Base-by-base conservation (phyloP, 177 flowering plant genomes). In the Vitis hybrid region DNA sequence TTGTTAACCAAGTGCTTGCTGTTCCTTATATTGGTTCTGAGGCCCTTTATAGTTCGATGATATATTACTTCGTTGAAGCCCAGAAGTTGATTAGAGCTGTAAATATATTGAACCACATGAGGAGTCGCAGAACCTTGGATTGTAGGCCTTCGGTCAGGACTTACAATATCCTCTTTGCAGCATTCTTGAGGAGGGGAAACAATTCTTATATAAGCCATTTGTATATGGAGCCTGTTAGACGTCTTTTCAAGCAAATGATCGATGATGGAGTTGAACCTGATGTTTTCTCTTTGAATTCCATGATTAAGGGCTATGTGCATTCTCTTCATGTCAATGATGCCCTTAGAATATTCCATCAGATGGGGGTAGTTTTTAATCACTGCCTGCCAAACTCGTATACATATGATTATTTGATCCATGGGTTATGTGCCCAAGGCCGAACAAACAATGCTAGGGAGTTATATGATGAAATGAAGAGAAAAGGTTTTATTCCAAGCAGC, bases 271-370 rank as follows among this genome's bases (percentile, higher is more conserved):
- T 93, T 62, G 94, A 86, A 64, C 98, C 99, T n/a, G 97, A 95
- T 69, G 82, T 89, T 64, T 87, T 81, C 68, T 71, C 92, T 0
- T 74, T 95, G 79, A 95, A 93, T 86, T 79, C 83, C 50, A 85
- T 95, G 95, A 90, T 95, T 27, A 90, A 88, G 72, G 98, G 99
- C 8, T 93, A 95, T 78, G 91, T 87, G 24, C 81, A 84, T 58
- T 90, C 98, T 1, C 88, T 87, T 72, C 96, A 91, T 75, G 82
- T 91, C 7, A 93, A 93, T 75, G 99, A 93, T 74, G 99, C 93
- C 35, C 83, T 94, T 30, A 83, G 97, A 46, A 79, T 94, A 66
- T 94, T 91, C 58, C 97, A 93, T 76, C 98, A 95, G 71, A 91
- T 95, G 94, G 92, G 86, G 68, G 80, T 70, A 54, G 88, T 86